Percentiles rank a stretch among this genome's conserved stretches.
These are phyloP conservation scores for Mycena haematopus DNA, from an alignment of 768 basidiomycete species.

Conservation along the genomic window DNA sequence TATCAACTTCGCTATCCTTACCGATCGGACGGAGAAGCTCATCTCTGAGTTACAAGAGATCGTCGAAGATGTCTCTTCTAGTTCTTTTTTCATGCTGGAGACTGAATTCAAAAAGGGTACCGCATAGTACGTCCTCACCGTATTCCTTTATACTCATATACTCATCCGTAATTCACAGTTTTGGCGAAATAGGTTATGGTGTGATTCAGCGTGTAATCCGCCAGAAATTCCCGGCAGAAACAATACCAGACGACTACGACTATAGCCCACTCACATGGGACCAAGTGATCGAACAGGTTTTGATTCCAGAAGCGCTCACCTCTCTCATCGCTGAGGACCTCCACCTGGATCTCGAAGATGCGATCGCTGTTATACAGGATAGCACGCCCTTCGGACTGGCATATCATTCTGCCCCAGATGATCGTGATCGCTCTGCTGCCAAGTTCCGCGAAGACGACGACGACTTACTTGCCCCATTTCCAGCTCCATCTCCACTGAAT, in stretches of 20 bases:
- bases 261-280: neutral
- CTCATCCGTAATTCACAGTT: neutral
- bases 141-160: neutral
- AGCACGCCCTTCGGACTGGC: neutral
- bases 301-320: neutral
- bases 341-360: neutral
- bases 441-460: neutral
- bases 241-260: neutral
- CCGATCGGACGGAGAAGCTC: neutral
- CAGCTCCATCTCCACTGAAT: neutral
- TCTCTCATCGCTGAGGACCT: neutral
- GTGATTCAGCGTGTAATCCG: neutral
- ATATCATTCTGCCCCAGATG: neutral
- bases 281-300: neutral
- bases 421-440: neutral
- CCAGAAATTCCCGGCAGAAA: neutral
- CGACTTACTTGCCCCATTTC: neutral
- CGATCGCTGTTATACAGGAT: neutral
- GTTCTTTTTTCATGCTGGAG: neutral
- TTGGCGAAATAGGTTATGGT: neutral
- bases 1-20: neutral
- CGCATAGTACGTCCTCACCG: neutral
- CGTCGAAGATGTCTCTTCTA: neutral
- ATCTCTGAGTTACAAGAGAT: neutral
- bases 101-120: neutral